Conservation (phyloP, 2,329 filamentous ascomycete species). For the Aureobasidium zeae region DNA sequence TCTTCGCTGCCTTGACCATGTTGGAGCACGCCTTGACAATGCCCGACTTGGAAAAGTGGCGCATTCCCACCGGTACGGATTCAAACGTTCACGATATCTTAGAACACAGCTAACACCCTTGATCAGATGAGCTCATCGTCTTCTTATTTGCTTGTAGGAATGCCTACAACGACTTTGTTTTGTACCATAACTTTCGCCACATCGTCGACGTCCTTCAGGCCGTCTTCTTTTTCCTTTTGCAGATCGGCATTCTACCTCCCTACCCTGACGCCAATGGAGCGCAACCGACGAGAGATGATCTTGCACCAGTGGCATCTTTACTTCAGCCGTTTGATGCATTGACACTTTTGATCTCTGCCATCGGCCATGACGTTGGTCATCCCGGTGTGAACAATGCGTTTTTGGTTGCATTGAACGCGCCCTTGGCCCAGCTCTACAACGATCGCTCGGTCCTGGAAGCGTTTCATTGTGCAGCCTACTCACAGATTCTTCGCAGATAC, state of each 20-base stretch:
- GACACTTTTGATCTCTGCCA: slow-evolving; percentile 85
- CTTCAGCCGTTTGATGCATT: slow-evolving; percentile 82
- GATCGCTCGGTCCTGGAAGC: slow-evolving; percentile 94
- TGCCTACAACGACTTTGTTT: slow-evolving; percentile 93
- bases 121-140: slow-evolving; percentile 64
- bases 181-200: slow-evolving; percentile 97
- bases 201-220: slow-evolving; percentile 93
- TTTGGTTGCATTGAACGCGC: slow-evolving; percentile 80
- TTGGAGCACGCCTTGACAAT: slow-evolving; percentile 77
- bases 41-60: slow-evolving; percentile 73
- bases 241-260: slow-evolving; percentile 64
- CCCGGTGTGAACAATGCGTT: slow-evolving; percentile 98
- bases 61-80: slow-evolving; percentile 65
- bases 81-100: too few species aligned
- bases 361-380: slow-evolving; percentile 95
- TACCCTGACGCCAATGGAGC: slow-evolving; percentile 39
- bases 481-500: slow-evolving; percentile 83
- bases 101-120: slow-evolving; percentile 21
- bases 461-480: slow-evolving; percentile 95
- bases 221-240: slow-evolving; percentile 77
- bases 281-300: not conserved
- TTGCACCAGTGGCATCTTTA: slow-evolving; percentile 51
- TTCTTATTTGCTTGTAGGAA: slow-evolving; percentile 83
- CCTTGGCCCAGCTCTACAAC: slow-evolving; percentile 90
- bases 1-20: slow-evolving; percentile 78